Conservation (phyloP, 225 moss, liverwort and hornwort genomes). For the Physcomitrium patens region DNA sequence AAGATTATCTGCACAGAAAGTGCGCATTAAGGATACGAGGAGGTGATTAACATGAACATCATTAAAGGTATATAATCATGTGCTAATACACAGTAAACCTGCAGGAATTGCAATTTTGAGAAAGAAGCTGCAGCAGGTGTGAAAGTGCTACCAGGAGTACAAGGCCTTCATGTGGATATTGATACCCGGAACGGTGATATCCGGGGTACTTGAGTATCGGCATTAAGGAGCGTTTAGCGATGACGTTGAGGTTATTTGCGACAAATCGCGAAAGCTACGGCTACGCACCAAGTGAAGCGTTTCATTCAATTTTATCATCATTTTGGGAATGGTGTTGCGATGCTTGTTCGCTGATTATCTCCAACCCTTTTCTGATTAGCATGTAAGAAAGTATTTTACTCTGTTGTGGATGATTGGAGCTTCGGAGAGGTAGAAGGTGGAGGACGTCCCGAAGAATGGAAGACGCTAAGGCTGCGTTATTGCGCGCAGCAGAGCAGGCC, state of each 20-base stretch:
- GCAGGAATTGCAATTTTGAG: too few relatives aligned
- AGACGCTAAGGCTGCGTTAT: constrained; percentile 35
- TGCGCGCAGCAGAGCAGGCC: constrained; percentile 81
- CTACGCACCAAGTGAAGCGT: neutral
- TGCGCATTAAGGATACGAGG: too few relatives aligned
- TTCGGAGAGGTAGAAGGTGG: neutral
- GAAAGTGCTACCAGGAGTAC: too few relatives aligned
- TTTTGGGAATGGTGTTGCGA: neutral
- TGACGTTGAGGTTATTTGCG: constrained; percentile 6
- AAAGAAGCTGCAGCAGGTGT: too few relatives aligned
- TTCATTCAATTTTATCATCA: neutral
- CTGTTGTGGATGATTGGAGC: constrained; percentile 35
- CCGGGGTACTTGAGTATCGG: neutral
- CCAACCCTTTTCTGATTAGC: neutral
- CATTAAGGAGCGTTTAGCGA: neutral
- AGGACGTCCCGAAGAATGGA: constrained; percentile 30
- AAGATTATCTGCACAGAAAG: too few relatives aligned
- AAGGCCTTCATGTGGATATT: too few relatives aligned
- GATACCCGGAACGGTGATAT: neutral
- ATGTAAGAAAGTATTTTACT: neutral
- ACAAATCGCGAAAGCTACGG: neutral
- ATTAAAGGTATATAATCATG: too few relatives aligned
- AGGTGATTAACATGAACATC: too few relatives aligned
- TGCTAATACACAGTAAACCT: too few relatives aligned
- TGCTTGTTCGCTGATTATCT: neutral